Percentiles rank a stretch among this genome's conserved stretches.
phyloP scores from a whole-genome alignment of 2,329 filamentous ascomycete genomes.

The Colletotrichum tofieldiae region DNA sequence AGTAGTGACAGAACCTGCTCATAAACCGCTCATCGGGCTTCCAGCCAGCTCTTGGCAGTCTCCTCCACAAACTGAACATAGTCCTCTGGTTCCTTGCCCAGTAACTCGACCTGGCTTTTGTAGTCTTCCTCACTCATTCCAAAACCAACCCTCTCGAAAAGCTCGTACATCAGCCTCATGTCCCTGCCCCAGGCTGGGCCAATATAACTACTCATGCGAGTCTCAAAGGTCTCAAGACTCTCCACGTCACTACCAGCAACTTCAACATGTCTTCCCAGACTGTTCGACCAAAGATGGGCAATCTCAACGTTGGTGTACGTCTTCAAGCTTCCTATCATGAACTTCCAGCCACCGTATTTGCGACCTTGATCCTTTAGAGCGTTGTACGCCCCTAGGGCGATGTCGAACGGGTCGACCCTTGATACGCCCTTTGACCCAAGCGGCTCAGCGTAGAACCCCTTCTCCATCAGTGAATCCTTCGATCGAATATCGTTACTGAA shows the following conservation, averaged over 20 bases:
- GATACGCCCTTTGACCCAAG: no score
- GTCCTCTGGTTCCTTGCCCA: background rate
- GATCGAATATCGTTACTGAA: no score
- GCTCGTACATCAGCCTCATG: background rate
- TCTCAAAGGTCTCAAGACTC: background rate
- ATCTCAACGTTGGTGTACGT: background rate
- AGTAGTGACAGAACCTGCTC: no score
- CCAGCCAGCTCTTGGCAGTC: no score
- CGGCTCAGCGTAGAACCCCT: no score
- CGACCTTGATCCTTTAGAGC: no score
- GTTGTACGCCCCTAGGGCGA: no score
- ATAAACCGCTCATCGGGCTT: no score
- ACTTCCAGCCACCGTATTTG: no score
- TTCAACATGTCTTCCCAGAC: background rate
- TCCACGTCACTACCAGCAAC: background rate
- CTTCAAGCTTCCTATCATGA: background rate
- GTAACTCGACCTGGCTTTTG: background rate
- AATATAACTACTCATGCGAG: background rate
- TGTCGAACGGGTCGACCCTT: no score
- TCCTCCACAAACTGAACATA: background rate
- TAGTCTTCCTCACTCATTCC: background rate
- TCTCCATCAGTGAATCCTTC: no score
- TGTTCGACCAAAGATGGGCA: background rate
- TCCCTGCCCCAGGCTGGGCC: background rate
- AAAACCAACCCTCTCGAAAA: background rate